Evolutionary conservation across 352 stramenopile genomes (phyloP), one percentile per base, ranked within the genome.

Genomic region (Globisporangium splendens): DNA sequence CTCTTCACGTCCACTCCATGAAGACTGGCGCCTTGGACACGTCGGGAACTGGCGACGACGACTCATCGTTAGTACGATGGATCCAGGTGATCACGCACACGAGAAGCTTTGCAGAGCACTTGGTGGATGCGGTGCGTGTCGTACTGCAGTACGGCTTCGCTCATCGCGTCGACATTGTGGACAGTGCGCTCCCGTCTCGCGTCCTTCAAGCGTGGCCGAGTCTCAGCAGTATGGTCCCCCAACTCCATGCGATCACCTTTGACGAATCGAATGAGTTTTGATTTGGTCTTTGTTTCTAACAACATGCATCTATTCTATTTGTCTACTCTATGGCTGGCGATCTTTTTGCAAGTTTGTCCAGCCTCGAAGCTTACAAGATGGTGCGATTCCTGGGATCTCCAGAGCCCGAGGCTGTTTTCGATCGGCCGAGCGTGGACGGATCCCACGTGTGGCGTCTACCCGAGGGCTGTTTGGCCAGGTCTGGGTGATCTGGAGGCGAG

Each of bases 111-210:
- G 24, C 47, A 3, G 15, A 46, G 2, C 43, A 48, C 8, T 49
- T 77, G 18, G 21, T 18, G 1, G 13, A 18, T 10, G 39, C 70
- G 6, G 11, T 77, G 14, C 21, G 22, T 3, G 48, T 56, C 1
- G 46, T 74, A 15, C 54, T 77, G 18, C 44, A 44, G 14, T 70
- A 72, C 41, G 61, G 63, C 13, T 44, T 62, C 6, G 24, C 28
- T 0, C 50, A 65, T 4, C 59, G 63, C 15, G 61, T 77, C 41
- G 66, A 70, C 57, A 18, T 74, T 4, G 39, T 77, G 10, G 66
- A 77, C 33, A 33, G 50, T 17, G 11, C 18, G 7, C 42, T 74
- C 8, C 28, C 52, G 8, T 6, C 8, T 3, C 56, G 56, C 11
- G 44, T 77, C 8, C 28, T 49, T 0, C 43, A 52, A 18, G 42